Evolutionary conservation across 1,139 yeast genomes (phyloP), one percentile per base, ranked within the genome.

Genomic region (Hyphopichia wangnamkhiaoensis): DNA sequence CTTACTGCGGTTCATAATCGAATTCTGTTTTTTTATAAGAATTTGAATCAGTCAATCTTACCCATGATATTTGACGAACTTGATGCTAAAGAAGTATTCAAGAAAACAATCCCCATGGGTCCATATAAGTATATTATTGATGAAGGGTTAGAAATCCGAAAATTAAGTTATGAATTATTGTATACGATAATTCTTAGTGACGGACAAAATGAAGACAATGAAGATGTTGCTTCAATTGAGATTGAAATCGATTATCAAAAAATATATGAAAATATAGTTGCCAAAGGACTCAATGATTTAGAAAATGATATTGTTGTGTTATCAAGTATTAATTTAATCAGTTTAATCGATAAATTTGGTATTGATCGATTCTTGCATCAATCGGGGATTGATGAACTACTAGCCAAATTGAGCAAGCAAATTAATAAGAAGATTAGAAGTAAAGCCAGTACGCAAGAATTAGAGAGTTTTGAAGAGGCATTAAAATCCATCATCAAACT

Each of bases 51-150:
- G 42, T 93, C 87, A 50, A 86, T 91, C 59, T 58, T 84, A 31
- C 81, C 84, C 0, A 56, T 63, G 2, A 61, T 86, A 4, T 76
- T 74, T 48, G 68, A 66, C 14, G 90, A 85, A 52, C 70, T 88
- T 29, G 64, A 63, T 13, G 70, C 84, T 2, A 79, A 77, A 47
- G 71, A 71, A 20, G 74, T 74, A 37, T 82, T 81, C 50, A 78
- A 85, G 37, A 82, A 82, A 41, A 65, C 74, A 10, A 83, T 88
- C 30, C 86, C 84, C 34, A 86, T 89, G 82, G 96, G 96, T 0
- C 95, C 95, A 0, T 87, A 85, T 67, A 86, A 86, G 53, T 91
- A 86, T 54, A 81, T 82, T 44, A 77, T 86, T 33, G 96, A 88
- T 54, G 85, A 84, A 50, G 95, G 93, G 0, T 66, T 86, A 34